A percentile compares a stretch with the other conserved stretches of the same genome.
Evolutionary conservation across 2,329 filamentous ascomycete species (phyloP).

Genomic region (Orbilia ellipsospora): DNA sequence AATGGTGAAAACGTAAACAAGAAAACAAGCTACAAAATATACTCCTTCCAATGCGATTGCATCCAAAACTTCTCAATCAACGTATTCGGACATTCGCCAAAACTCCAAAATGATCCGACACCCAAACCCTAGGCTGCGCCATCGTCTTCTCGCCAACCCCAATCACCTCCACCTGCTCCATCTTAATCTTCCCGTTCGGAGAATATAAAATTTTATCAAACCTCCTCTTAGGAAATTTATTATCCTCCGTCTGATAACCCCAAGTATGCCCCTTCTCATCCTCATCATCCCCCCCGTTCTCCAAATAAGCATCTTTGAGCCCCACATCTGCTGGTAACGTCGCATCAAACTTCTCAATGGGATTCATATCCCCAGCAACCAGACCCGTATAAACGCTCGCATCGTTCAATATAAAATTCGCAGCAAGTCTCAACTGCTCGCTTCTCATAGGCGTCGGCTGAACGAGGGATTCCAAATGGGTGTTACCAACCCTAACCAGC

Average conservation of each 20-base stretch:
- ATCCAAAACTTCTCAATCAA: slow-evolving; percentile 3
- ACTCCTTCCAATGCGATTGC: slow-evolving; percentile 6
- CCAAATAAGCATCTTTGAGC: slow-evolving; percentile 68
- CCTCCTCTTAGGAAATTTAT: slow-evolving; percentile 33
- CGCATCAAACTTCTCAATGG: slow-evolving; percentile 69
- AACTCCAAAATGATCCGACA: slow-evolving; percentile 52
- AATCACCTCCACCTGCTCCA: slow-evolving; percentile 43
- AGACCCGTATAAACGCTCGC: slow-evolving; percentile 63
- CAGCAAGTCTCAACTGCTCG: slow-evolving; percentile 65
- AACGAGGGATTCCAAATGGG: slow-evolving; percentile 69
- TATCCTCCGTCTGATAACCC: slow-evolving; percentile 66
- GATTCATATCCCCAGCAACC: slow-evolving; percentile 70
- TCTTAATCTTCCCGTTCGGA: slow-evolving; percentile 32
- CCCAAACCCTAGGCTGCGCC: slow-evolving; percentile 34
- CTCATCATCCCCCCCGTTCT: slow-evolving; percentile 67
- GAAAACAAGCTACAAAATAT: slow-evolving; percentile 6
- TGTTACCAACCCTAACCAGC: slow-evolving; percentile 68
- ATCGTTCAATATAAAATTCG: slow-evolving; percentile 63
- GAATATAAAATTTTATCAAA: slow-evolving; percentile 53
- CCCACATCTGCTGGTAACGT: slow-evolving; percentile 66
- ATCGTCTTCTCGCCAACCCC: slow-evolving; percentile 45
- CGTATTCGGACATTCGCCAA: slow-evolving; percentile 41
- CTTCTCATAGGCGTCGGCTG: slow-evolving; percentile 66
- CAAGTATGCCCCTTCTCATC: slow-evolving; percentile 69
- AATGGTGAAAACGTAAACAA: neutral